Base-by-base conservation (phyloP, 2,329 filamentous ascomycete species). In the Cadophora malorum region DNA sequence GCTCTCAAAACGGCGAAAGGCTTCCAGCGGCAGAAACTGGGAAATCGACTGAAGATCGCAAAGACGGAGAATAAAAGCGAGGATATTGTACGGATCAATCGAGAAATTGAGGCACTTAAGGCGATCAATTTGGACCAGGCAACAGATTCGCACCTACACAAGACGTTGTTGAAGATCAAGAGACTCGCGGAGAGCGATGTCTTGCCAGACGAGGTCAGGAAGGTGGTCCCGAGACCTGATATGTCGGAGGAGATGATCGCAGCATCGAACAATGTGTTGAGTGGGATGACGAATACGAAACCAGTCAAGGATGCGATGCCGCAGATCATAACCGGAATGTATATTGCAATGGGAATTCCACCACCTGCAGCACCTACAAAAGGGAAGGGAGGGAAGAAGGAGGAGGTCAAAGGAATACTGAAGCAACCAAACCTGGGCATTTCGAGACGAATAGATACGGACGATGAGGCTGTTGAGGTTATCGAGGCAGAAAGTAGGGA, bases 21-120 rank as follows among this genome's bases (percentile, higher is more conserved):
- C 58, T 91, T 93, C 76, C 92, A 95, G 81, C 85, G 91, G 56
- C 92, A 95, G 80, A 91, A 93, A 71, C 84, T 87, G 60, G 82
- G 83, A 19, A 83, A 91, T 68, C 85, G 90, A 64, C 62, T 79
- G 69, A 90, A 88, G 77, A 81, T 84, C 52, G 78, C 86, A 16
- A 83, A 80, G 61, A 79, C 80, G 63, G 82, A 81, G 63, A 74
- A 80, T 19, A 76, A 79, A 1, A 71, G 79, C 9, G 84, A 84
- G 55, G 87, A 88, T 74, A 80, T 86, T 25, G 80, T 82, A 67
- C 83, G 91, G 23, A 80, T 94, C 38, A 86, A 92, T 70, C 84
- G 85, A 41, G 91, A 88, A 73, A 83, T 86, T 63, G 79, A 80
- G 38, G 82, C 81, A 14, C 72, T 86, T 64, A 87, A 87, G 77